A percentile compares a stretch with the other conserved stretches of the same genome.
These are phyloP conservation scores for Talaromyces borbonicus DNA, from an alignment of 495 filamentous ascomycete species.

Conservation along the genomic window DNA sequence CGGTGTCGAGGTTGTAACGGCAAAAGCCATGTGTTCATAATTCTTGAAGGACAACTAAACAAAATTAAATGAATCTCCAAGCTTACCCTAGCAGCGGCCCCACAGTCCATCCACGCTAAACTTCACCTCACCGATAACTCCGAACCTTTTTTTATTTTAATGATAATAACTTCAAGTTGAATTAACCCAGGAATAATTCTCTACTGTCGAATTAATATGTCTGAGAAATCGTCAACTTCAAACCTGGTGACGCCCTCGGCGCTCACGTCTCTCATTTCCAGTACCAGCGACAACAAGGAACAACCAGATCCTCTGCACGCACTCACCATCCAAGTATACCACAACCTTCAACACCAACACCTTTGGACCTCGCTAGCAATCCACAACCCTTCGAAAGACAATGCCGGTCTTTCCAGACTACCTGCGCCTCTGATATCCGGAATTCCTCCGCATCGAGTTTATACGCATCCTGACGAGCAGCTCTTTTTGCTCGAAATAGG, in stretches of 20 bases:
- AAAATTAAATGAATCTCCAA: neutral
- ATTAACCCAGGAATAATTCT: too few relatives aligned
- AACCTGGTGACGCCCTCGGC: conserved; percentile 9
- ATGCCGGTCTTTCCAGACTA: conserved; percentile 25
- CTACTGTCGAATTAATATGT: neutral
- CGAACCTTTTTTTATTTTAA: conserved; percentile 2
- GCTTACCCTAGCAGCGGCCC: neutral
- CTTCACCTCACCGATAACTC: neutral
- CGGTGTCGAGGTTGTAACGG: conserved; percentile 4
- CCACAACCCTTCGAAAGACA: conserved; percentile 30
- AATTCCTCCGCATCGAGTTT: conserved; percentile 75
- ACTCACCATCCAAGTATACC: conserved; percentile 58
- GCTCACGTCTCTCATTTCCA: conserved; percentile 25
- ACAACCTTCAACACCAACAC: conserved; percentile 82
- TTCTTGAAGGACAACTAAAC: neutral
- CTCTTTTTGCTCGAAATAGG: conserved; percentile 58
- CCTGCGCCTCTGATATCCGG: conserved; percentile 68
- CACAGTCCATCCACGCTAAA: neutral
- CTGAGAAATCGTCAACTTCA: neutral
- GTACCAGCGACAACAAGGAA: conserved; percentile 14
- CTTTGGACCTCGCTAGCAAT: conserved; percentile 65
- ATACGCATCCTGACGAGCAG: conserved; percentile 90
- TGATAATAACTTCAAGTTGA: neutral
- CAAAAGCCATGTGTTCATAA: conserved; percentile 20
- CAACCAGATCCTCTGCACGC: conserved; percentile 23